Evolutionary conservation across 179 eudicot genomes (phyloP).

Genomic region (Beta lomatogona): DNA sequence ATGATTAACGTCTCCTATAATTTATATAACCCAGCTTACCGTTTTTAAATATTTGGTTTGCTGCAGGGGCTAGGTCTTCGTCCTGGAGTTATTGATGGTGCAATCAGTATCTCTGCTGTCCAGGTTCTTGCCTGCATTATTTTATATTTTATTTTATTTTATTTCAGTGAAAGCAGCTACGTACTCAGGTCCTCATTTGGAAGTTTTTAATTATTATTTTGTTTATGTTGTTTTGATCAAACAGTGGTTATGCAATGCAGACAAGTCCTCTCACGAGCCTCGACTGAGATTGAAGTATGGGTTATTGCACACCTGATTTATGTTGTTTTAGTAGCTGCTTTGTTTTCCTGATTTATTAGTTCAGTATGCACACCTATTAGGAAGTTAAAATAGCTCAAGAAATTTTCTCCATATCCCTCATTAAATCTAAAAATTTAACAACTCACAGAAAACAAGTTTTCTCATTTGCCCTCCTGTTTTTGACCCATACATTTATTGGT

Average conservation of each 20-base stretch:
- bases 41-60: neutral
- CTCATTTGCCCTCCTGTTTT: neutral
- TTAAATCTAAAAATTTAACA: no score
- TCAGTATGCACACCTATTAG: neutral
- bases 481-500: neutral
- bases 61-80: conserved; percentile 86
- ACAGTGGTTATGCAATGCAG: conserved; percentile 99
- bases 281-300: conserved; percentile 87
- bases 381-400: neutral
- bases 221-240: conserved; percentile 18
- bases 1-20: neutral
- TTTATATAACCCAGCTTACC: conserved; percentile 1
- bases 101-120: conserved; percentile 95
- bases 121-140: conserved; percentile 53
- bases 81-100: conserved; percentile 90
- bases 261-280: conserved; percentile 95
- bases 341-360: neutral
- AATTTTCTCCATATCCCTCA: neutral
- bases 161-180: neutral
- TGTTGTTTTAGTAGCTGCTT: neutral
- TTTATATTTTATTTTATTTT: no score
- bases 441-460: no score
- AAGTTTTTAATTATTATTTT: conserved; percentile 2
- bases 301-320: neutral
- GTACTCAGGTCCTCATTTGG: neutral